These are phyloP conservation scores for Stephania cephalantha DNA, from an alignment of 164 flowering plant genomes.

Conservation along the genomic window DNA sequence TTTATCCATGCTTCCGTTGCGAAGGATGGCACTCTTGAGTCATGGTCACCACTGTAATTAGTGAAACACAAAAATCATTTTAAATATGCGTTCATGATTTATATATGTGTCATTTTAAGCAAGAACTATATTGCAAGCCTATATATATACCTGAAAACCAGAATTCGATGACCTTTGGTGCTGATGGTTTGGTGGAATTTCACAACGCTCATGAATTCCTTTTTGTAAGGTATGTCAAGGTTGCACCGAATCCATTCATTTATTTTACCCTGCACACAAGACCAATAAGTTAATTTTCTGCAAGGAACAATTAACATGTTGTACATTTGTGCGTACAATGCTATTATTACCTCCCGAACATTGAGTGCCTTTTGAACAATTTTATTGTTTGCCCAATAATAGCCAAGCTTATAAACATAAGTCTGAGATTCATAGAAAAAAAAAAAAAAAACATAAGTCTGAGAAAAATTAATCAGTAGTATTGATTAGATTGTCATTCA, in stretches of 20 bases:
- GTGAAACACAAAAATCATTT: not conserved
- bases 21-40: slow-evolving; percentile 23
- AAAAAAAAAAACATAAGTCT: not conserved
- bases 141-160: slow-evolving; percentile 20
- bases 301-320: too few species aligned
- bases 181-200: slow-evolving; percentile 12
- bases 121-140: not conserved
- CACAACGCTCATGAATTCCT: slow-evolving; percentile 10
- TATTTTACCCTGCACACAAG: slow-evolving; percentile 12
- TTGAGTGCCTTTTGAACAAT: slow-evolving; percentile 8
- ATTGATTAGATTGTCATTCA: not conserved
- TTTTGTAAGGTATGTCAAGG: slow-evolving; percentile 7
- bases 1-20: slow-evolving; percentile 30
- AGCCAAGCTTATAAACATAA: slow-evolving; percentile 1
- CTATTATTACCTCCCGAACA: not conserved
- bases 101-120: too few species aligned
- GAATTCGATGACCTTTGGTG: slow-evolving; percentile 17
- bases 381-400: slow-evolving; percentile 4
- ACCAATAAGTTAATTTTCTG: not conserved
- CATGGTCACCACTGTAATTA: slow-evolving; percentile 35
- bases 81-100: not conserved
- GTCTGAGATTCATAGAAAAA: not conserved
- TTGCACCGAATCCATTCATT: slow-evolving; percentile 24
- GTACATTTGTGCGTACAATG: too few species aligned
- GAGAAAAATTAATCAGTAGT: not conserved